Conservation (phyloP, 78 protist genomes). For the Dictyostelium firmibasis region DNA sequence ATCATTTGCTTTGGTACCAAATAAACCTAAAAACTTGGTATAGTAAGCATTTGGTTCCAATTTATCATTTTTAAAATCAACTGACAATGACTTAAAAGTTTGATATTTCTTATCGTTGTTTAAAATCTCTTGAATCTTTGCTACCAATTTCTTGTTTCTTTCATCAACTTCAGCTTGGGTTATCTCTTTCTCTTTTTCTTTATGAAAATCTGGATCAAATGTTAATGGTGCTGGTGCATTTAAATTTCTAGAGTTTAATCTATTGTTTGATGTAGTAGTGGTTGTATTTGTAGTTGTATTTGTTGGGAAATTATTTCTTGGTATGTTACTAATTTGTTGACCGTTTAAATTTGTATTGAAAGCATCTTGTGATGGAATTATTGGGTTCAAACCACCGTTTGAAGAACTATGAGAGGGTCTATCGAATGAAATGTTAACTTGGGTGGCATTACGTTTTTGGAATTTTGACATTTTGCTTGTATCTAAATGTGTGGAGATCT, state of each 20-base stretch:
- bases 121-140: slow-evolving; percentile 12
- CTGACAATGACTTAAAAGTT: slow-evolving; percentile 20
- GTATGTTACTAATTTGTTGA: background rate
- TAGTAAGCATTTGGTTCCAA: slow-evolving; percentile 35
- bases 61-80: slow-evolving; percentile 41
- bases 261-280: background rate
- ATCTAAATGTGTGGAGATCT: slow-evolving; percentile 52
- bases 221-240: slow-evolving; percentile 15
- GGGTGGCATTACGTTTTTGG: slow-evolving; percentile 10
- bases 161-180: slow-evolving; percentile 48
- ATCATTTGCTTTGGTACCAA: slow-evolving; percentile 37
- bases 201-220: slow-evolving; percentile 62
- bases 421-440: slow-evolving; percentile 11
- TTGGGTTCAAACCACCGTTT: background rate
- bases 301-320: background rate
- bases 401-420: background rate
- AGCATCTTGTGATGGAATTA: background rate
- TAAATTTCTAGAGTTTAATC: background rate
- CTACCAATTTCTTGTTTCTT: slow-evolving; percentile 16
- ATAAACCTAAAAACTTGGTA: slow-evolving; percentile 31
- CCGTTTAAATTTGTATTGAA: background rate
- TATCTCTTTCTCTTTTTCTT: slow-evolving; percentile 36
- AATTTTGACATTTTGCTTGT: slow-evolving; percentile 4
- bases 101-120: slow-evolving; percentile 25
- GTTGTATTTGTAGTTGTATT: slow-evolving; percentile 16